A percentile compares a stretch with the other conserved stretches of the same genome.
These are phyloP conservation scores for Carpinus viminea DNA, from an alignment of 306 rosid species.

Conservation along the genomic window DNA sequence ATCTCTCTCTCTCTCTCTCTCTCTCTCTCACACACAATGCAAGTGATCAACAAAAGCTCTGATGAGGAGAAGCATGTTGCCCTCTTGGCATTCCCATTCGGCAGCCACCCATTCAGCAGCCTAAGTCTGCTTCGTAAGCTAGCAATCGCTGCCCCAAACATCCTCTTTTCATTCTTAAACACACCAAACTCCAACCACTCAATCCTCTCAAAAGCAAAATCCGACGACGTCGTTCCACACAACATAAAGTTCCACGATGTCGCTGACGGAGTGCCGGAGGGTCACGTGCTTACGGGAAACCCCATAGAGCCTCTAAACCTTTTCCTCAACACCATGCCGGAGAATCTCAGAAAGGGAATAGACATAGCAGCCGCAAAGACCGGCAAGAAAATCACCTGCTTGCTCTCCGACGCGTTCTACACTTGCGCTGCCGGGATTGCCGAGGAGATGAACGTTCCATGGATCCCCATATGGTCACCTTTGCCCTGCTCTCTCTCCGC, in stretches of 20 bases:
- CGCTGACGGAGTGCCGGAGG: conserved; percentile 32
- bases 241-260: conserved; percentile 29
- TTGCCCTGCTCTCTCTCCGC: conserved; percentile 31
- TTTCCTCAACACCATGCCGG: conserved; percentile 34
- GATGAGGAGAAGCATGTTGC: conserved; percentile 17
- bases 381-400: conserved; percentile 27
- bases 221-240: neutral
- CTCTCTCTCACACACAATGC: neutral
- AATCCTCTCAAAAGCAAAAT: neutral
- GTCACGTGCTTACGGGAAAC: conserved; percentile 7
- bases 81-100: conserved; percentile 38
- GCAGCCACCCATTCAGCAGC: conserved; percentile 23
- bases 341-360: conserved; percentile 24
- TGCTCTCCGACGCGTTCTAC: conserved; percentile 40
- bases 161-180: conserved; percentile 36
- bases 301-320: conserved; percentile 27
- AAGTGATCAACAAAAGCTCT: neutral
- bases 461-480: conserved; percentile 45
- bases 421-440: conserved; percentile 18
- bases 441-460: conserved; percentile 36
- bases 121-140: conserved; percentile 30
- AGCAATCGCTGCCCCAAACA: conserved; percentile 33
- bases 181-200: conserved; percentile 16
- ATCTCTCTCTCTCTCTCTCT: too few relatives aligned
- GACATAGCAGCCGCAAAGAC: conserved; percentile 18